phyloP scores from a whole-genome alignment of 306 rosid species.

The Cicer yamashitae region DNA sequence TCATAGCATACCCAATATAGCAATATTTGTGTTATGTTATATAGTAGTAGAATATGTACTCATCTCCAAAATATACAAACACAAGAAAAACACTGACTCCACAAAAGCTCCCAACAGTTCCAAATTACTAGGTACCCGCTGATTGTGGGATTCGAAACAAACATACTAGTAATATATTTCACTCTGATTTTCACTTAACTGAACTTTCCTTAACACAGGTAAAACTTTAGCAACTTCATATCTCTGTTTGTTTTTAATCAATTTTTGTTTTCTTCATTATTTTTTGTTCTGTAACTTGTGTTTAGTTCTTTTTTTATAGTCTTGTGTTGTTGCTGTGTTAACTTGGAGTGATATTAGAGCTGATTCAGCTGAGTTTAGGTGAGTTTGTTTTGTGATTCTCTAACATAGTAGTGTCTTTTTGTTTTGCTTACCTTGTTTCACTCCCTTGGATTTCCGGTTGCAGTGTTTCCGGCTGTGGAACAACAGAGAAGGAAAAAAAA shows the following conservation, averaged over 20 bases:
- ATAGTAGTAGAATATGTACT: background rate
- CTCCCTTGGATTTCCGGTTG: constrained; percentile 63
- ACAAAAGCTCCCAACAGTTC: too few species aligned
- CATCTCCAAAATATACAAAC: too few species aligned
- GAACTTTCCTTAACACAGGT: constrained; percentile 16
- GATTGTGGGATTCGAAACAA: background rate
- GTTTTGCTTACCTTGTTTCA: constrained; percentile 49
- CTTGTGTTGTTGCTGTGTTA: constrained; percentile 30
- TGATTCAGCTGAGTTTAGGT: constrained; percentile 41
- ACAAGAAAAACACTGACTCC: too few species aligned
- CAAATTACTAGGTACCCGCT: background rate
- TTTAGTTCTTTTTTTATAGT: background rate
- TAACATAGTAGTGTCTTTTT: constrained; percentile 37
- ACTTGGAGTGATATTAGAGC: constrained; percentile 28
- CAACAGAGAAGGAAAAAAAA: constrained; percentile 30
- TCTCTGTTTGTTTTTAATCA: constrained; percentile 15
- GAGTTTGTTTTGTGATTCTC: constrained; percentile 46
- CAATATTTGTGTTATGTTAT: background rate
- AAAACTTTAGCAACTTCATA: constrained; percentile 10
- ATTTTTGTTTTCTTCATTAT: background rate
- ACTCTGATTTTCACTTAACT: constrained; percentile 54
- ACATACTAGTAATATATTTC: background rate
- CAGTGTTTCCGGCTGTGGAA: constrained; percentile 42
- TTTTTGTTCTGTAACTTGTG: background rate
- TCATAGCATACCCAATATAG: too few species aligned